Conservation (phyloP, 2,329 filamentous ascomycete species). For the Venturia nashicola region DNA sequence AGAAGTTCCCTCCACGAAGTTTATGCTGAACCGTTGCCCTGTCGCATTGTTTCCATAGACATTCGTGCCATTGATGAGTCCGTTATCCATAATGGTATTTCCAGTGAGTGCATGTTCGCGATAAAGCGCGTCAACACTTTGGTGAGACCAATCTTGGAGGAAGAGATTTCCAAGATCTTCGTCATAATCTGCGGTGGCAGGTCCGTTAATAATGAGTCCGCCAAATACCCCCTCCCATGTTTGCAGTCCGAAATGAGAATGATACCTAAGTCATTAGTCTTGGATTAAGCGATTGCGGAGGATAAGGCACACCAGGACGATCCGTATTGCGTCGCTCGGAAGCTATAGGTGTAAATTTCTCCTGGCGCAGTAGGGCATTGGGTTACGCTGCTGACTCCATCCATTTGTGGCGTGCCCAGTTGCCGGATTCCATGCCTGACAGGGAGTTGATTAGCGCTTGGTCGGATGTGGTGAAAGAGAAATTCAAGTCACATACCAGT, state of each 20-base stretch:
- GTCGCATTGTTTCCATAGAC: constrained; percentile 28
- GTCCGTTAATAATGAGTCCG: constrained; percentile 27
- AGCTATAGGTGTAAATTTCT: constrained; percentile 21
- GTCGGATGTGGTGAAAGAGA: not conserved
- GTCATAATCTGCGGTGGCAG: constrained; percentile 27
- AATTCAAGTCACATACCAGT: constrained; percentile 8
- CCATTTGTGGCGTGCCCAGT: not conserved
- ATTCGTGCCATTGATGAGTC: constrained; percentile 25
- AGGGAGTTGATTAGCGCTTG: constrained; percentile 18
- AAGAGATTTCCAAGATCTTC: constrained; percentile 25
- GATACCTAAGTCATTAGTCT: constrained; percentile 12
- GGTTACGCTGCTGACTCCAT: constrained; percentile 10
- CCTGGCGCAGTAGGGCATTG: constrained; percentile 11
- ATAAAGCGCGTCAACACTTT: constrained; percentile 8
- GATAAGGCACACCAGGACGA: constrained; percentile 4
- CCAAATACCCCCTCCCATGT: constrained; percentile 26
- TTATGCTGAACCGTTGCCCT: constrained; percentile 22
- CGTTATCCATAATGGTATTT: constrained; percentile 31
- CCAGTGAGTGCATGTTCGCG: constrained; percentile 20
- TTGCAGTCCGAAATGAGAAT: constrained; percentile 20
- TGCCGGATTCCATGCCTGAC: constrained; percentile 19
- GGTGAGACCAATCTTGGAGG: constrained; percentile 27
- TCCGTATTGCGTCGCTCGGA: constrained; percentile 28
- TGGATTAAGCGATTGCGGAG: not conserved
- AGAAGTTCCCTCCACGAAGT: constrained; percentile 29